Percentiles rank a stretch among this genome's conserved stretches.
Conservation (phyloP, 768 basidiomycete genomes). For the Chalciporus pseudorubinellus region DNA sequence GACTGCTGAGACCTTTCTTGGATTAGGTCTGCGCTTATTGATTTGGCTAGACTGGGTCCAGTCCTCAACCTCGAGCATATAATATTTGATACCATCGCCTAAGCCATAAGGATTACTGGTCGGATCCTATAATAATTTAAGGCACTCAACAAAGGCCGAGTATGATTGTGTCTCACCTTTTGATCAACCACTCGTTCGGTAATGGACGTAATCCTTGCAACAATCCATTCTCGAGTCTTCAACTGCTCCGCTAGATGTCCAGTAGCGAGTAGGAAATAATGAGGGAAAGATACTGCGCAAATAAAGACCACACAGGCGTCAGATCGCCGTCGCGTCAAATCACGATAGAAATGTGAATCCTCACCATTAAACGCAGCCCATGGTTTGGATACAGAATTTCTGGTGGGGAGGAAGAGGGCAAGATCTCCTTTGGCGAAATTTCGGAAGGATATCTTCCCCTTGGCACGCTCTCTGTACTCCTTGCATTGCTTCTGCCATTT, state of each 20-base stretch:
- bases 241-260: constrained; percentile 86
- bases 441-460: constrained; percentile 93
- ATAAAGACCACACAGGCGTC: background rate
- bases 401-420: constrained; percentile 91
- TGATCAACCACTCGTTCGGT: constrained; percentile 81
- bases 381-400: constrained; percentile 88
- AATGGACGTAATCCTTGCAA: constrained; percentile 87
- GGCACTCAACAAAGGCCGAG: background rate
- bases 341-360: constrained; percentile 18
- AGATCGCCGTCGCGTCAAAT: background rate
- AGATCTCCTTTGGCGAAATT: constrained; percentile 95
- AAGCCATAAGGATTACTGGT: constrained; percentile 86
- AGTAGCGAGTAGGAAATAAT: constrained; percentile 92
- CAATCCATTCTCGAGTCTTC: constrained; percentile 91
- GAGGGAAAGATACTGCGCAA: constrained; percentile 83
- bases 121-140: constrained; percentile 54
- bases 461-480: constrained; percentile 91
- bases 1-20: constrained; percentile 46
- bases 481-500: constrained; percentile 99
- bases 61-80: constrained; percentile 90
- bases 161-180: constrained; percentile 43
- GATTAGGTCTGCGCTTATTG: constrained; percentile 56
- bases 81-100: constrained; percentile 87
- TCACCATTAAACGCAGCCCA: constrained; percentile 99
- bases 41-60: constrained; percentile 76